These are phyloP conservation scores for Penicillium salamii DNA, from an alignment of 495 filamentous ascomycete genomes.

Conservation along the genomic window DNA sequence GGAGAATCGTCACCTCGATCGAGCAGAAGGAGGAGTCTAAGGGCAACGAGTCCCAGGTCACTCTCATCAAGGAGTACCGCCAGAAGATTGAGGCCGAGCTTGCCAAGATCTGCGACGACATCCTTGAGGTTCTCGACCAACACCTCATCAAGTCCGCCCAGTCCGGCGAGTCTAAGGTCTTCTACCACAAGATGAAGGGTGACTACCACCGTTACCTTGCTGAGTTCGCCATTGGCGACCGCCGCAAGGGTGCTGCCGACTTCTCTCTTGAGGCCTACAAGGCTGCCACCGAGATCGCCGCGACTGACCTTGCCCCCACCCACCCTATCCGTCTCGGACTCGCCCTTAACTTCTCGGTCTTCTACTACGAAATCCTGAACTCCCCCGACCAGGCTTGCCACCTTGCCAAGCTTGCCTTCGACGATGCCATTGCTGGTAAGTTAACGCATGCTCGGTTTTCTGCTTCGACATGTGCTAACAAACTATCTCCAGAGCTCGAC, in stretches of 20 bases:
- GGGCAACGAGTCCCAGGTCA: slow-evolving; percentile 91
- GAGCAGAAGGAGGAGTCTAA: slow-evolving; percentile 99
- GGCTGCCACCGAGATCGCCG: slow-evolving; percentile 93
- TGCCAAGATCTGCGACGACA: slow-evolving; percentile 99
- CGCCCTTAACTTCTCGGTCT: slow-evolving; percentile 99
- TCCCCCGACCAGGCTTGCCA: slow-evolving; percentile 98
- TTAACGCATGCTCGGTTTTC: slow-evolving; percentile 9
- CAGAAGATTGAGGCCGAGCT: slow-evolving; percentile 99
- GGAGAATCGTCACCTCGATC: slow-evolving; percentile 99
- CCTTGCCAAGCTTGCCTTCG: slow-evolving; percentile 98
- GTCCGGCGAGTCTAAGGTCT: slow-evolving; percentile 98
- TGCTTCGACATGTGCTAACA: slow-evolving; percentile 17
- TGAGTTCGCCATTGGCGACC: slow-evolving; percentile 96
- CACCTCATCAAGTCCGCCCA: slow-evolving; percentile 96
- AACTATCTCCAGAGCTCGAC: slow-evolving; percentile 72
- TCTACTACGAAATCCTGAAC: slow-evolving; percentile 99
- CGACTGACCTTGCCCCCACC: slow-evolving; percentile 95
- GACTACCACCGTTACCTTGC: slow-evolving; percentile 99
- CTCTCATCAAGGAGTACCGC: slow-evolving; percentile 98
- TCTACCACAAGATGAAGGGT: slow-evolving; percentile 99
- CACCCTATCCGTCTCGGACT: slow-evolving; percentile 99
- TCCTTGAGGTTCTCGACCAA: slow-evolving; percentile 92
- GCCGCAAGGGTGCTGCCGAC: slow-evolving; percentile 94
- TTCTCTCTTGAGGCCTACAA: slow-evolving; percentile 99
- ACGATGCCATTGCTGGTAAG: slow-evolving; percentile 96